Percentiles rank a stretch among this genome's conserved stretches.
Conservation (phyloP, 257 asterid genomes). For the Gentiana straminea region DNA sequence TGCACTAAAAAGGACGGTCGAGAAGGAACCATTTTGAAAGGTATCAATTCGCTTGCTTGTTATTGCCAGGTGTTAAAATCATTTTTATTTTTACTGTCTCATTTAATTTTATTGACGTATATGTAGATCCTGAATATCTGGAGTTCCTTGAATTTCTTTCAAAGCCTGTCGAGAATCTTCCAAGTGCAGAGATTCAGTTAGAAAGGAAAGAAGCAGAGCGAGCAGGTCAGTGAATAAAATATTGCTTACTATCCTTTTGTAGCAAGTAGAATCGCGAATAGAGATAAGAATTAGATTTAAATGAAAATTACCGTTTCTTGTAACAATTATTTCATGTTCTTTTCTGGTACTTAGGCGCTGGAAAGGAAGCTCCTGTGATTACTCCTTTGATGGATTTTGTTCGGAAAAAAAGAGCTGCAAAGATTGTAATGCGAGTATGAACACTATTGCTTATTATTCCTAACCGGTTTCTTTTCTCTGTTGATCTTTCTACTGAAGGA, state of each 20-base stretch:
- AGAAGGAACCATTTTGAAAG: constrained; percentile 87
- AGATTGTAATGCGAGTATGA: constrained; percentile 80
- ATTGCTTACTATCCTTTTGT: constrained; percentile 3
- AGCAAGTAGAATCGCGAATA: constrained; percentile 2
- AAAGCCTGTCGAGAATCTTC: constrained; percentile 94
- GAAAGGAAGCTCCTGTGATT: constrained; percentile 67
- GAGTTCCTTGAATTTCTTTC: constrained; percentile 94
- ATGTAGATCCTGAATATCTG: constrained; percentile 97
- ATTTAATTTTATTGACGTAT: constrained; percentile 24
- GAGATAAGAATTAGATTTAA: constrained; percentile 6
- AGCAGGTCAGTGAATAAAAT: constrained; percentile 46
- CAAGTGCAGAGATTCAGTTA: constrained; percentile 98
- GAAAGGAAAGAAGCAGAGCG: constrained; percentile 98
- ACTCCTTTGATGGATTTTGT: constrained; percentile 93
- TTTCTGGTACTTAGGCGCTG: constrained; percentile 48
- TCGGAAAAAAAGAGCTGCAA: constrained; percentile 95
- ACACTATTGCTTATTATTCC: constrained; percentile 9
- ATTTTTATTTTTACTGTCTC: constrained; percentile 15
- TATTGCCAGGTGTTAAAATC: constrained; percentile 12
- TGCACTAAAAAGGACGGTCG: constrained; percentile 93
- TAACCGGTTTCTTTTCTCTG: constrained; percentile 8
- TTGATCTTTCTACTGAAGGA: not conserved
- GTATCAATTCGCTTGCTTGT: constrained; percentile 28
- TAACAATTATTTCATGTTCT: constrained; percentile 14
- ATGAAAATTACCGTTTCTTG: constrained; percentile 3